These are phyloP conservation scores for Geoglossum glabrum DNA, from an alignment of 495 filamentous ascomycete genomes.

Conservation along the genomic window DNA sequence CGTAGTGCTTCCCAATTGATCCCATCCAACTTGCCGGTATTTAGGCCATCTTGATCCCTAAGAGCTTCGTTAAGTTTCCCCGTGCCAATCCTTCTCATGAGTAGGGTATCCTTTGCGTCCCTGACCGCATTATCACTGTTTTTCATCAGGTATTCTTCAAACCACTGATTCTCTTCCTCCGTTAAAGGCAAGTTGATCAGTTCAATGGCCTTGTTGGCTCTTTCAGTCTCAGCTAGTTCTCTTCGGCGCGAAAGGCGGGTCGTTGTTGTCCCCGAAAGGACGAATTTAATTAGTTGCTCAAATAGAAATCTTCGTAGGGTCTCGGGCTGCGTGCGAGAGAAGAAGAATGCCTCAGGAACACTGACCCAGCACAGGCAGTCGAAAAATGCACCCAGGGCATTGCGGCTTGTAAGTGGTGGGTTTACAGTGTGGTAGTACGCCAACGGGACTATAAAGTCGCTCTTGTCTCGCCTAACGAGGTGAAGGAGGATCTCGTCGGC, in stretches of 20 bases:
- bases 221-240: slow-evolving; percentile 13
- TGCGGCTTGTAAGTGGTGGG: slow-evolving; percentile 37
- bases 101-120: slow-evolving; percentile 44
- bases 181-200: slow-evolving; percentile 50
- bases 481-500: slow-evolving; percentile 56
- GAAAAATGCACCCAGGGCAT: slow-evolving; percentile 42
- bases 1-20: slow-evolving; percentile 26
- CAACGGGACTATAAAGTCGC: slow-evolving; percentile 44
- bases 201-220: slow-evolving; percentile 39
- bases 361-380: slow-evolving; percentile 42
- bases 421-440: slow-evolving; percentile 58
- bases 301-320: slow-evolving; percentile 38
- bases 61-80: slow-evolving; percentile 23
- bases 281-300: slow-evolving; percentile 41
- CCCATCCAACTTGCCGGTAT: slow-evolving; percentile 29
- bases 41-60: slow-evolving; percentile 14
- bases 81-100: slow-evolving; percentile 43
- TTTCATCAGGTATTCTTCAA: slow-evolving; percentile 38
- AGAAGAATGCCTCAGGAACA: slow-evolving; percentile 54
- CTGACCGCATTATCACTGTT: slow-evolving; percentile 40
- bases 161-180: slow-evolving; percentile 49
- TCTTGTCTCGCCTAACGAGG: slow-evolving; percentile 38
- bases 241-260: background rate
- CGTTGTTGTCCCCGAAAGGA: slow-evolving; percentile 27
- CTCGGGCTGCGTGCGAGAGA: slow-evolving; percentile 43